Base-by-base conservation (phyloP, 192 early-diverging fungal species). In the Neocallimastix lanati region DNA sequence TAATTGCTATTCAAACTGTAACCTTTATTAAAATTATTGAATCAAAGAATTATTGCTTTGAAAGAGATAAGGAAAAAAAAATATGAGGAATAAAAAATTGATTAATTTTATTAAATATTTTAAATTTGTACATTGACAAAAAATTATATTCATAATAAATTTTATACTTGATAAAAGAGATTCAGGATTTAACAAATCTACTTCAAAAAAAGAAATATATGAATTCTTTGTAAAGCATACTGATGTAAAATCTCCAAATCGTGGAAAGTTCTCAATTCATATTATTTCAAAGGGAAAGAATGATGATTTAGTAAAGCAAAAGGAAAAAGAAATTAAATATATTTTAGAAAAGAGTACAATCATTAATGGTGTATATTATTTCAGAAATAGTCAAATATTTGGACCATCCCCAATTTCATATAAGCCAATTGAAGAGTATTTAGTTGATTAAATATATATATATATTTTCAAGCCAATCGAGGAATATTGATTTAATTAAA, bases 211-310 rank as follows among this genome's bases (percentile, higher is more conserved):
- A 13, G 84, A 84, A 18, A 82, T 93, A 13, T 76, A 91, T 1
- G 84, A 84, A 27, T 95, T 95, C 78, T 92, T 87, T 78, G 83
- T 88, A 4, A 77, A 77, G 18, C 86, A 86, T 28, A 89, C 94
- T 78, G 80, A 85, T 79, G 88, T 90, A 2, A 80, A 81, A 16
- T 90, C 91, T 3, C 58, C 84, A 5, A 80, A 38, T 16, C 79
- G 88, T 16, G 86, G 88, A 76, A 93, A 93, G 80, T 80, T 95
- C 29, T 90, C 90, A 13, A 87, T 93, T 0, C 93, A 94, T 84
- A 29, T 91, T n/a, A 82, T 85, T 38, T 90, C 90, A 7, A 88
- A 91, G 77, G 50, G 50, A 67, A 67, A 67, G 9, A 16, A 67
- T 67, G 25, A 67, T 67, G 50, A n/a, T 25, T 6, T 25, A 5